Conservation (phyloP, 306 rosid genomes). For the Sicyos baderoa region DNA sequence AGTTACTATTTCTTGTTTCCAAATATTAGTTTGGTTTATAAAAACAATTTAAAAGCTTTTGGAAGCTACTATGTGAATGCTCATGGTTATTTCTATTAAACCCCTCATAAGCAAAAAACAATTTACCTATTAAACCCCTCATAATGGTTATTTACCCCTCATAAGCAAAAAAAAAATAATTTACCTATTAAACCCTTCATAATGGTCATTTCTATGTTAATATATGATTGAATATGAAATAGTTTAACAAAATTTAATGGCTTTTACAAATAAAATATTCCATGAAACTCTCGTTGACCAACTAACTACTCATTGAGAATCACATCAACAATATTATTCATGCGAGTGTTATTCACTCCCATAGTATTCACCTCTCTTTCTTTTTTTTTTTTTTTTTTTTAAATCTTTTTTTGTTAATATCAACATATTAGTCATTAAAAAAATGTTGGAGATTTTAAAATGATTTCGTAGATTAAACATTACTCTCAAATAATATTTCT, state of each 20-base stretch:
- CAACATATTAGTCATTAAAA: background rate
- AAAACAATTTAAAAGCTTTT: too few relatives aligned
- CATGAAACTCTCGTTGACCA: background rate
- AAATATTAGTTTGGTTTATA: too few relatives aligned
- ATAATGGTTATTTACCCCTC: background rate
- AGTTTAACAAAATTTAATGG: background rate
- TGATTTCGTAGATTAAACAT: background rate
- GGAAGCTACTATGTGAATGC: too few relatives aligned
- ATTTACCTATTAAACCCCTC: too few relatives aligned
- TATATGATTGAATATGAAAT: background rate
- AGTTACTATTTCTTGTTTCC: too few relatives aligned
- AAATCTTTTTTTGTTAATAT: too few relatives aligned
- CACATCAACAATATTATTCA: background rate
- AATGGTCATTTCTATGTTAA: background rate
- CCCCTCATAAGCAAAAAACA: too few relatives aligned
- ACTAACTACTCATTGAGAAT: background rate
- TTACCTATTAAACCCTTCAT: too few relatives aligned
- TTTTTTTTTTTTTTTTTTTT: too few relatives aligned
- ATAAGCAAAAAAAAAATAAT: too few relatives aligned
- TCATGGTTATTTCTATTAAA: too few relatives aligned
- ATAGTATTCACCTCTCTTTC: too few relatives aligned
- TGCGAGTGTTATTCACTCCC: background rate
- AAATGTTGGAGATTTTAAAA: background rate
- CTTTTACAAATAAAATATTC: background rate
- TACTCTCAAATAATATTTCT: background rate